Evolutionary conservation across 768 basidiomycete genomes (phyloP), one percentile per base, ranked within the genome.

Genomic region (Terana coerulea): DNA sequence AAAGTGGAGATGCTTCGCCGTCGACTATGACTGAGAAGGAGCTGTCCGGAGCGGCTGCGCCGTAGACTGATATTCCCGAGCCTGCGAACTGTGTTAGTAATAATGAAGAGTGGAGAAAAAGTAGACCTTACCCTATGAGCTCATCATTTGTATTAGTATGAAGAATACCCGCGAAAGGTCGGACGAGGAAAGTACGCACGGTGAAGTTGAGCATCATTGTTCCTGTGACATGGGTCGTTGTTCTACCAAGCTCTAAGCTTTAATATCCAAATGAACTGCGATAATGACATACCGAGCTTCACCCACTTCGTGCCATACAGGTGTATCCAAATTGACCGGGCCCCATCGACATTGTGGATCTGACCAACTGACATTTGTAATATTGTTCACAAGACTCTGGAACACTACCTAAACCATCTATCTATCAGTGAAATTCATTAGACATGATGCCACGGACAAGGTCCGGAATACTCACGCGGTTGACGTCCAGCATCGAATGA

Each of bases 401-500:
- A 44, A 25, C 3, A 44, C 42, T 3, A 29, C 19, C 42, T 44
- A 28, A n/a, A n/a, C n/a, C n/a, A n/a, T n/a, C n/a, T n/a, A n/a
- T n/a, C n/a, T n/a, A n/a, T n/a, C n/a, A n/a, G n/a, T n/a, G 3
- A 17, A 21, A n/a, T 22, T 6, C 7, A 24, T 6, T 42, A 15
- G 21, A 8, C 24, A 5, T 11, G 14, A 15, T 42, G 40, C 6
- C 4, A 6, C 4, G 19, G 6, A 15, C 21, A 5, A 42, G 6
- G 6, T 25, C 15, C 26, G 5, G 15, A 14, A 29, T 12, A 51
- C 61, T 19, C 19, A 60, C 61, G 21, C 52, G 42, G 28, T 53
- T 49, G 21, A 62, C 14, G n/a, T 52, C 55, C 5, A 62, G 30
- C 3, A 52, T 33, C 5, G 52, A 24, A 19, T 29, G 44, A 1